Evolutionary conservation across 345 rosid genomes (phyloP).

Genomic region (Trapa incisa): DNA sequence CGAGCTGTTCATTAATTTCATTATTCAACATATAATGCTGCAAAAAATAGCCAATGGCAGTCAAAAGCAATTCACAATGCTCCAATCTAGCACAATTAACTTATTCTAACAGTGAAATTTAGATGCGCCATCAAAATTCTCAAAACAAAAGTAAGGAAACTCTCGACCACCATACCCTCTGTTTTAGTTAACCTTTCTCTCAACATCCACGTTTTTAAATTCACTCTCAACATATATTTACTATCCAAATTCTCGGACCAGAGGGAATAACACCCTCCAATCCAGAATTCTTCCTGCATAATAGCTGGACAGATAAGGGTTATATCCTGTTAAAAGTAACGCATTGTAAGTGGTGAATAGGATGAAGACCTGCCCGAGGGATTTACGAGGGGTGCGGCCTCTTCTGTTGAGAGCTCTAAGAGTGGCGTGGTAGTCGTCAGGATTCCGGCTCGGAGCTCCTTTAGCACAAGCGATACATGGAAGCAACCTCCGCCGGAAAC

Average conservation of each 20-base stretch:
- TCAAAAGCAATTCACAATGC: not conserved
- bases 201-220: too few species aligned
- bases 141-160: not conserved
- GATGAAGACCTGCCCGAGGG: conserved; percentile 68
- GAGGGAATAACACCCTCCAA: too few species aligned
- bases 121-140: not conserved
- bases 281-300: too few species aligned
- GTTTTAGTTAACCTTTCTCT: too few species aligned
- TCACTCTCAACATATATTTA: too few species aligned
- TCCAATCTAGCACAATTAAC: not conserved
- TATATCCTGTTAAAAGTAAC: too few species aligned
- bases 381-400: conserved; percentile 74
- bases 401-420: conserved; percentile 75
- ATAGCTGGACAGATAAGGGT: too few species aligned
- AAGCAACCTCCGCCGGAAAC: conserved; percentile 5
- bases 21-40: conserved; percentile 94
- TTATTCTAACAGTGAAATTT: not conserved
- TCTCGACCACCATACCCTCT: too few species aligned
- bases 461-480: conserved; percentile 22
- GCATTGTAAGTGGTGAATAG: not conserved
- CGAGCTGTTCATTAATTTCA: conserved; percentile 60
- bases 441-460: conserved; percentile 16
- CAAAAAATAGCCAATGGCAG: conserved; percentile 14
- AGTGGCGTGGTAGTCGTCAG: conserved; percentile 80
- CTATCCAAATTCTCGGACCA: too few species aligned